Conservation (phyloP, 495 filamentous ascomycete genomes). For the Penicillium bialowiezense region DNA sequence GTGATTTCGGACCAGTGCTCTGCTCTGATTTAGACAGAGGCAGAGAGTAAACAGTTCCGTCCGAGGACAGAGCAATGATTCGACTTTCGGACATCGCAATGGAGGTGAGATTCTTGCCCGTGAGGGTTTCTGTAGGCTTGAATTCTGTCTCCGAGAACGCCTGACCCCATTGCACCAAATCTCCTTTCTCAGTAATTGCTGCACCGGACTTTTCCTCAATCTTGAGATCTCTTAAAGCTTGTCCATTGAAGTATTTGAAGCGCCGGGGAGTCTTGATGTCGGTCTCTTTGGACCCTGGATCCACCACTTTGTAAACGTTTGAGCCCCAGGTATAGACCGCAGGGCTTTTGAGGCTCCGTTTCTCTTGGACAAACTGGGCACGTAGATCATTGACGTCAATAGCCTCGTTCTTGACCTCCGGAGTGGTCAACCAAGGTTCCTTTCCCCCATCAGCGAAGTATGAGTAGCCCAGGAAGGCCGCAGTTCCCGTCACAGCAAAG, state of each 20-base stretch:
- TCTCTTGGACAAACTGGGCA: conserved; percentile 78
- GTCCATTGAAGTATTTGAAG: conserved; percentile 80
- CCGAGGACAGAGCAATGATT: conserved; percentile 72
- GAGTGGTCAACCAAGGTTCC: conserved; percentile 15
- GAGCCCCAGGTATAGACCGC: conserved; percentile 93
- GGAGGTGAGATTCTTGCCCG: conserved; percentile 73
- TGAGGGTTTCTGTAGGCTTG: conserved; percentile 67
- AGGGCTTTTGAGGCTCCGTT: conserved; percentile 83
- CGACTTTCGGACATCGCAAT: conserved; percentile 75
- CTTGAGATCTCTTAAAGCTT: conserved; percentile 83
- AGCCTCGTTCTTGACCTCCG: conserved; percentile 19
- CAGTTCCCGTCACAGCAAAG: conserved; percentile 34
- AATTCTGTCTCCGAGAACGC: conserved; percentile 60
- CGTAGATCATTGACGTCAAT: conserved; percentile 55
- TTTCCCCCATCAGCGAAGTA: conserved; percentile 25
- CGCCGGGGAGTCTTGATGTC: conserved; percentile 76
- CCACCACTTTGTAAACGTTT: conserved; percentile 80
- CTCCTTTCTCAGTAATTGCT: conserved; percentile 82
- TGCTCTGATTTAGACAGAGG: conserved; percentile 76
- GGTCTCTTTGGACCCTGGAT: conserved; percentile 74
- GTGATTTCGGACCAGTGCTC: conserved; percentile 53
- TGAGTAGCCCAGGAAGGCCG: conserved; percentile 35
- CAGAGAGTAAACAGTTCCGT: conserved; percentile 83
- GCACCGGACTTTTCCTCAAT: conserved; percentile 80
- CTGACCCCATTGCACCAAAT: conserved; percentile 88